phyloP scores from a whole-genome alignment of 2,329 filamentous ascomycete genomes.

The Graphilbum sp. region DNA sequence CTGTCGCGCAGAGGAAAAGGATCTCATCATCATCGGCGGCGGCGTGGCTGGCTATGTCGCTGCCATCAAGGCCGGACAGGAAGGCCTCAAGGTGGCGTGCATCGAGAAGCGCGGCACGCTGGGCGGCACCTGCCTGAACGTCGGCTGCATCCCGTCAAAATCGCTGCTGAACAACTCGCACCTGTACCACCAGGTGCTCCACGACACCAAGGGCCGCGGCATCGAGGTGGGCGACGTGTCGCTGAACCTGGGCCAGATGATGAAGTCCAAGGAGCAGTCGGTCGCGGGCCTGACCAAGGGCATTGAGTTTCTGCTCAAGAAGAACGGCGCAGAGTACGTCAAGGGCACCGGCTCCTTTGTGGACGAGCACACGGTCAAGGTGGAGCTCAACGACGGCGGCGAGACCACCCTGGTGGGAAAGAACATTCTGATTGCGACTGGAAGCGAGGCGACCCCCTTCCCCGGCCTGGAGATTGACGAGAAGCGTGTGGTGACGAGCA shows the following conservation, averaged over 20 bases:
- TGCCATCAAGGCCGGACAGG: conserved; percentile 96
- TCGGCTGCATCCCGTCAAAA: conserved; percentile 98
- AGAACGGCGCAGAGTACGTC: conserved; percentile 96
- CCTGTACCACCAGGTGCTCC: conserved; percentile 89
- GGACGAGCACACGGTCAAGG: conserved; percentile 81
- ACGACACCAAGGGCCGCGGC: conserved; percentile 92
- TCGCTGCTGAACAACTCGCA: conserved; percentile 99
- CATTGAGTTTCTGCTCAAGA: conserved; percentile 96
- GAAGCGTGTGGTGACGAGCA: conserved; percentile 94
- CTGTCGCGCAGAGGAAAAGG: conserved; percentile 80
- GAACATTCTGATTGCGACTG: conserved; percentile 97
- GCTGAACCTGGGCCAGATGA: conserved; percentile 86
- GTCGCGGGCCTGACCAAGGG: conserved; percentile 85
- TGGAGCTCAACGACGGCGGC: conserved; percentile 79
- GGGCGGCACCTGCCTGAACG: conserved; percentile 94
- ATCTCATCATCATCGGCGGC: conserved; percentile 93
- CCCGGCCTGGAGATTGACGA: conserved; percentile 92
- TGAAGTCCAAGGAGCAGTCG: conserved; percentile 96
- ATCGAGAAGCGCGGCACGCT: conserved; percentile 95
- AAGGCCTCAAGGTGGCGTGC: conserved; percentile 91
- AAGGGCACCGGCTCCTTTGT: conserved; percentile 82
- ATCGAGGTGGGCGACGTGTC: conserved; percentile 97
- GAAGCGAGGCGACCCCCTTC: conserved; percentile 90
- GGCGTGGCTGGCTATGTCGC: conserved; percentile 98
- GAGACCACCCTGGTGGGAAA: conserved; percentile 77